Base-by-base conservation (phyloP, 805 yeast genomes). In the Metschnikowia cubensis region DNA sequence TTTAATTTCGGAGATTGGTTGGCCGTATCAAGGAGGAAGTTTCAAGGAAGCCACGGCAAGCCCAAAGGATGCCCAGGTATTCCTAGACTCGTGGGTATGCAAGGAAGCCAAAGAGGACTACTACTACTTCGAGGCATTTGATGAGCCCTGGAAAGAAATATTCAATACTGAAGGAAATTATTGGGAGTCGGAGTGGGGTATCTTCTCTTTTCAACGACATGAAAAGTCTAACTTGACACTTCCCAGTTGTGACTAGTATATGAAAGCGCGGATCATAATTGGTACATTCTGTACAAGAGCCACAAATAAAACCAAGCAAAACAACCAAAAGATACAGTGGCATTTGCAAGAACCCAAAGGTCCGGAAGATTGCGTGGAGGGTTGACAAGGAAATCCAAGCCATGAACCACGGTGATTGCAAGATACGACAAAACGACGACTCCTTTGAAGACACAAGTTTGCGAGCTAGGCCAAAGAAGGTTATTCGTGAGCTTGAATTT, bases 271-370 rank as follows among this genome's bases (percentile, higher is more conserved):
- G 21, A 20, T 48, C 41, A 50, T 33, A 58, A 54, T 10, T 50
- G 35, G 47, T 62, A 68, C 18, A 68, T 62, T 39, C 59, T 84
- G 67, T 76, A 83, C 59, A 85, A 74, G 35, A 79, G 77, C 96
- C 97, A 94, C n/a, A 89, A 54, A 83, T 90, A 91, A 59, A 88
- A 88, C 42, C 86, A 60, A 0, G 69, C 63, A 59, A 91, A 92
- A 51, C 90, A 87, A 0, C 79, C 85, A 62, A 89, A 90, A 0
- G 94, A 85, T 3, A 90, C 60, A 0, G 84, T 60, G 38, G 85
- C 82, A 61, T 94, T 94, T 3, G 82, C 77, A 21, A 92, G 75
- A 0, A 88, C 88, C 91, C 94, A 89, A 4, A 94, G 57, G 65
- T 94, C 97, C 1, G 97, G 97, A 54, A 82, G 85, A 35, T 67